Percentiles rank a stretch among this genome's conserved stretches.
Evolutionary conservation across 345 rosid species (phyloP).

Genomic region (Geranium brycei): DNA sequence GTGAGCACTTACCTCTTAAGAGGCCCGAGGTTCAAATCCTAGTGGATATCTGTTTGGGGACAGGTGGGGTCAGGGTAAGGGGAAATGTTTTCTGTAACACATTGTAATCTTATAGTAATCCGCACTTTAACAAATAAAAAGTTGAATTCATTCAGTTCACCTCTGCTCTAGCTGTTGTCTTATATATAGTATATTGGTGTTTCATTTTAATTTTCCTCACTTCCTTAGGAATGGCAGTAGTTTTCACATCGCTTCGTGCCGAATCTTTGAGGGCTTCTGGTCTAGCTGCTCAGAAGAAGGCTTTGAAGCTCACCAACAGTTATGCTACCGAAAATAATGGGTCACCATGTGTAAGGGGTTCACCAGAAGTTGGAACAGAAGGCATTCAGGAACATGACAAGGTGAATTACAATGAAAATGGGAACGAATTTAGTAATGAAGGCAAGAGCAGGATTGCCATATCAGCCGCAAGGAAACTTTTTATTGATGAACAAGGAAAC

Average conservation of each 20-base stretch:
- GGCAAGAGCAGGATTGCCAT: conserved; percentile 19
- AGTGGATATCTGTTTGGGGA: too few relatives aligned
- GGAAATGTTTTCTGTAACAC: too few relatives aligned
- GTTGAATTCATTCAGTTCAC: not conserved
- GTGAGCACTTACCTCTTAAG: too few relatives aligned
- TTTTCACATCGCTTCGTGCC: not conserved
- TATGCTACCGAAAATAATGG: not conserved
- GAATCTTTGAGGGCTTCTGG: not conserved
- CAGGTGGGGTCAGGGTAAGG: too few relatives aligned
- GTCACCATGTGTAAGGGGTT: not conserved
- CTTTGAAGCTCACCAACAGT: not conserved
- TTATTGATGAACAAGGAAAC: conserved; percentile 27
- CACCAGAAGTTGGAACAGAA: not conserved
- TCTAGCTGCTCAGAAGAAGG: not conserved
- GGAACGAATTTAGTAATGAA: conserved; percentile 16
- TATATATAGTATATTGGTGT: too few relatives aligned
- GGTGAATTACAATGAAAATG: conserved; percentile 15
- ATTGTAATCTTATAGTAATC: too few relatives aligned
- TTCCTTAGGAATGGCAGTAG: too few relatives aligned
- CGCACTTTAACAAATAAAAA: too few relatives aligned
- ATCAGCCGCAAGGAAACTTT: conserved; percentile 50
- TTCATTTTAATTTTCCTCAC: not conserved
- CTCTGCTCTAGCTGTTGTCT: not conserved
- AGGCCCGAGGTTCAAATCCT: too few relatives aligned
- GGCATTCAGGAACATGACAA: conserved; percentile 10